phyloP scores from a whole-genome alignment of 2,329 filamentous ascomycete species.

The Lecanosticta acicola region DNA sequence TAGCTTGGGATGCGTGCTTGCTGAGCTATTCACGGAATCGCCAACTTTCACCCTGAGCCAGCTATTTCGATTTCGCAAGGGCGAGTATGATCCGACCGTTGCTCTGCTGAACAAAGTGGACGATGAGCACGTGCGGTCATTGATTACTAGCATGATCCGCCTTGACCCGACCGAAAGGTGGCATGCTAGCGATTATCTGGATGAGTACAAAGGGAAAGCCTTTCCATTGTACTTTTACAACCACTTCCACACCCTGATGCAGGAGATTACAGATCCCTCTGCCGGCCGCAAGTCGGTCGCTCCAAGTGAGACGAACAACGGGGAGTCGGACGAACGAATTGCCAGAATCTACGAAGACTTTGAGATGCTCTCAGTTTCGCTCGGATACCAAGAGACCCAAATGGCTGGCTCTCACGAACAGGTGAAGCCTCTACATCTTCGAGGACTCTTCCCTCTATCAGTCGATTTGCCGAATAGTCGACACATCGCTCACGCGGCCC shows the following conservation, averaged over 20 bases:
- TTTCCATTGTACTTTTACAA: constrained; percentile 97
- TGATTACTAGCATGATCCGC: constrained; percentile 95
- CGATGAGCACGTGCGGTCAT: constrained; percentile 76
- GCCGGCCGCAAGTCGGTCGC: constrained; percentile 69
- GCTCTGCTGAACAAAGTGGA: constrained; percentile 79
- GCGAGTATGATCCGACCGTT: constrained; percentile 83
- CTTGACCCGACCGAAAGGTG: constrained; percentile 87
- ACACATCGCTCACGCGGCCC: constrained; percentile 58
- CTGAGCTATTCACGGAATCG: constrained; percentile 88
- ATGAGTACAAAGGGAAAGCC: constrained; percentile 84
- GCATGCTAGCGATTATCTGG: constrained; percentile 86
- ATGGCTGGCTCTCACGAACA: constrained; percentile 26
- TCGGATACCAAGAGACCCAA: constrained; percentile 62
- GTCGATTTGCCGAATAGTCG: constrained; percentile 83
- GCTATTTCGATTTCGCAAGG: constrained; percentile 86
- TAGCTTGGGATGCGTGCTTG: constrained; percentile 92
- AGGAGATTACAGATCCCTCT: constrained; percentile 83
- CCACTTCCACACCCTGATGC: constrained; percentile 97
- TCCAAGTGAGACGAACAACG: constrained; percentile 63
- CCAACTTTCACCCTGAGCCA: constrained; percentile 98
- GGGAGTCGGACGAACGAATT: constrained; percentile 88
- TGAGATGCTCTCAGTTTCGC: constrained; percentile 93
- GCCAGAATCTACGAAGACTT: constrained; percentile 91
- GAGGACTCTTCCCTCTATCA: constrained; percentile 69
- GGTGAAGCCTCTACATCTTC: constrained; percentile 38